Conservation (phyloP, 139 green algal species). For the Dunaliella sp. region DNA sequence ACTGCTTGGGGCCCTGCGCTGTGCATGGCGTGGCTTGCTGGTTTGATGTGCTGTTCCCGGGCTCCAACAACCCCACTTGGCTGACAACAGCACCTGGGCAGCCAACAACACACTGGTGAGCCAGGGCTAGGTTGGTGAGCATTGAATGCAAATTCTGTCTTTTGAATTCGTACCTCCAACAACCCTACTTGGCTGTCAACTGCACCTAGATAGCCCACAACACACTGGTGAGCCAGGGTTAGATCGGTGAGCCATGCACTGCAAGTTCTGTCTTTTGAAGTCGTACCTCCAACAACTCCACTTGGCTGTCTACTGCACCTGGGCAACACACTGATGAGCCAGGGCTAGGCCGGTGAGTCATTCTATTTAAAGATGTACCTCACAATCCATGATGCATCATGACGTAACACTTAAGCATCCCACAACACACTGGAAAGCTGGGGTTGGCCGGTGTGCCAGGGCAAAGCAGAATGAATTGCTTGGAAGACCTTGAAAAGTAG, state of each 20-base stretch:
- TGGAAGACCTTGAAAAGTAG: no score
- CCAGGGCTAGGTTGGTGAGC: not conserved
- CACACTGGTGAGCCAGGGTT: conserved; percentile 78
- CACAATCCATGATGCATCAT: conserved; percentile 72
- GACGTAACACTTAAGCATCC: conserved; percentile 87
- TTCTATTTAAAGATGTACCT: no score
- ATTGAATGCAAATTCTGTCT: not conserved
- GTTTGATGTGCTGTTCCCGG: conserved; percentile 95
- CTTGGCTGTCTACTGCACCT: conserved; percentile 89
- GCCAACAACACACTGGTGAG: conserved; percentile 91
- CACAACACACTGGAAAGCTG: conserved; percentile 86
- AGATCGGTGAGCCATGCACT: not conserved
- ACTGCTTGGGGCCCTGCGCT: conserved; percentile 28
- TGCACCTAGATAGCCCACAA: conserved; percentile 85
- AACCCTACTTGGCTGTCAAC: conserved; percentile 82
- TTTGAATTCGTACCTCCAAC: no score
- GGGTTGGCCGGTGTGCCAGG: not conserved
- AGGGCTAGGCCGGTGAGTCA: not conserved
- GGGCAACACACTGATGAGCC: conserved; percentile 91
- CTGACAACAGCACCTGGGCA: conserved; percentile 89
- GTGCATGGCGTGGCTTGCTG: conserved; percentile 91
- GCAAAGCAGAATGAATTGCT: no score
- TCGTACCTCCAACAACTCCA: conserved; percentile 36
- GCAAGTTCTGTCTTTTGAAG: no score
- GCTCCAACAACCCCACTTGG: conserved; percentile 60